Base-by-base conservation (phyloP, 805 yeast genomes). In the Hermanozyma aechmeae region DNA sequence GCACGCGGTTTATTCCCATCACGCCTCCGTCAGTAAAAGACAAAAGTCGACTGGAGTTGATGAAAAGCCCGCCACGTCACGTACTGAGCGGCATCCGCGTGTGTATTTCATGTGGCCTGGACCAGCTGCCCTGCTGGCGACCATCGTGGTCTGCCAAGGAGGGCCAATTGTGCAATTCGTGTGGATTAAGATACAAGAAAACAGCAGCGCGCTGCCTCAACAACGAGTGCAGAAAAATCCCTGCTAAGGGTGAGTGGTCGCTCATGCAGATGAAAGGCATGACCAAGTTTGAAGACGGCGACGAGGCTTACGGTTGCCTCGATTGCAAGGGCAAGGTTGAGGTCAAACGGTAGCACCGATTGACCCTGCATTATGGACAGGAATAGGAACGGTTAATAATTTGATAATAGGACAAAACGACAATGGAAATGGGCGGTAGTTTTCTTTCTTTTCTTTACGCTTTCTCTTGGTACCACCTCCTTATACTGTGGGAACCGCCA, bases 41-140 rank as follows among this genome's bases (percentile, higher is more conserved):
- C 21, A 56, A 54, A 35, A 25, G 52, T 6, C 40, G 52, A 20
- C 23, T 48, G 28, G 67, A 61, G 16, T 34, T 48, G 30, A 34
- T 52, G 31, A 54, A 48, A 38, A 51, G 62, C 6, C 61, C 65
- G 4, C 51, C 61, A 14, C 45, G 39, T 21, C 38, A 44, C 26
- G 24, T 31, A 15, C 51, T 40, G 31, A 45, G 43, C 21, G 39
- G 47, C 19, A 51, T 57, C 9, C 68, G 95, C 41, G 71, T 69
- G 30, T 89, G 98, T 50, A 76, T 89, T 16, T 84, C 96, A 5
- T 89, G 98, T 57, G 85, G 86, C 5, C 75, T 92, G 1, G 79
- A 77, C 32, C 92, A 82, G 43, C 82, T 94, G 5, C 98, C 98
- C 4, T 89, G 98, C 56, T 89, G 98, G 98, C 73, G 98, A 50